A percentile compares a stretch with the other conserved stretches of the same genome.
Evolutionary conservation across 768 basidiomycete genomes (phyloP).

Genomic region (Tylopilus felleus): DNA sequence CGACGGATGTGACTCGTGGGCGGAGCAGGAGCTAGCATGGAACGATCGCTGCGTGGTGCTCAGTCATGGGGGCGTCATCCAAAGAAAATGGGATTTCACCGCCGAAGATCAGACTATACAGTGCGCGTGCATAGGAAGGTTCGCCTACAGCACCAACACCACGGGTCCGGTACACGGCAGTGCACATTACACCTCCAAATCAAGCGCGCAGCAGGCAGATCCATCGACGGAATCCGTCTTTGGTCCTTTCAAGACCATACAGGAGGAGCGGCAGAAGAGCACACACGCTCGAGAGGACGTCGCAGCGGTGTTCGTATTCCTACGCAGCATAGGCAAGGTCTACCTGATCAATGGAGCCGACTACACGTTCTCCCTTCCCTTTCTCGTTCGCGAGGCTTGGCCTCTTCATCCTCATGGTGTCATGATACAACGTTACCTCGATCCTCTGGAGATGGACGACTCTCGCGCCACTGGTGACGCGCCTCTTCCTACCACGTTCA

Average conservation of each 20-base stretch:
- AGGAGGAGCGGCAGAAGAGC: slow-evolving; percentile 38
- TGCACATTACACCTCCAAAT: slow-evolving; percentile 28
- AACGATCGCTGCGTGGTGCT: slow-evolving; percentile 59
- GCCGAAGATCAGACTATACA: slow-evolving; percentile 71
- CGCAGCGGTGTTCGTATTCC: slow-evolving; percentile 71
- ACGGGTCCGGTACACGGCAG: slow-evolving; percentile 24
- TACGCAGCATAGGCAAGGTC: slow-evolving; percentile 71
- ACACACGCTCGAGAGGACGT: slow-evolving; percentile 39
- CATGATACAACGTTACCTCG: slow-evolving; percentile 71
- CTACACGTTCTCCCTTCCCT: slow-evolving; percentile 77
- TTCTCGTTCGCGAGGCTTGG: slow-evolving; percentile 77
- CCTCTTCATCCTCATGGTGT: slow-evolving; percentile 75
- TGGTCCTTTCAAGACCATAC: slow-evolving; percentile 42
- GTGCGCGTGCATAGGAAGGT: slow-evolving; percentile 73
- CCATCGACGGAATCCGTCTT: slow-evolving; percentile 31
- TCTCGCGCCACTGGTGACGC: slow-evolving; percentile 62
- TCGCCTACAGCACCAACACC: slow-evolving; percentile 49
- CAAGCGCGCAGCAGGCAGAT: slow-evolving; percentile 15
- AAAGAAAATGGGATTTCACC: slow-evolving; percentile 72
- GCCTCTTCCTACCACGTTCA: slow-evolving; percentile 76
- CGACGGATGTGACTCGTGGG: slow-evolving; percentile 38
- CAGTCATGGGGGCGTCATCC: slow-evolving; percentile 63
- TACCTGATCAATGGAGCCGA: slow-evolving; percentile 68
- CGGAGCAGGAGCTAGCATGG: slow-evolving; percentile 72
- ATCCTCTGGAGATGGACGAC: slow-evolving; percentile 63